Evolutionary conservation across 345 rosid genomes (phyloP).

Genomic region (Barbarea vulgaris): DNA sequence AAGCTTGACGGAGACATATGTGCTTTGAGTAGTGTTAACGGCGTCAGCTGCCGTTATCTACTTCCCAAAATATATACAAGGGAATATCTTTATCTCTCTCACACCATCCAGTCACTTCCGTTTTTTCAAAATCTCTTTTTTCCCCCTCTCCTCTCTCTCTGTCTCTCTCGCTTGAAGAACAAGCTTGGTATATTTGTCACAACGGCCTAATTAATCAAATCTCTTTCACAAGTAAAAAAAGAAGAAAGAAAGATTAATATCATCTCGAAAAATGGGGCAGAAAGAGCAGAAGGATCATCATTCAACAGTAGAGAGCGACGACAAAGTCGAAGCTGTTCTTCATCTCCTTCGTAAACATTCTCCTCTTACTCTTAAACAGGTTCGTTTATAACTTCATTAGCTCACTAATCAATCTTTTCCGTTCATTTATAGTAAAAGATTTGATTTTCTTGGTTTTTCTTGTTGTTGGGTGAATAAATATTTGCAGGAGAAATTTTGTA

Average conservation of each 20-base stretch:
- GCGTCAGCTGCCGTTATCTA: conserved; percentile 39
- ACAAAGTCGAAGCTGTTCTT: conserved; percentile 74
- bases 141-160: conserved; percentile 16
- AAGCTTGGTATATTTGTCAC: conserved; percentile 40
- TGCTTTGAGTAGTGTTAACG: conserved; percentile 26
- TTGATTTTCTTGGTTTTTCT: neutral
- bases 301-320: conserved; percentile 6
- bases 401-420: neutral
- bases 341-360: conserved; percentile 73
- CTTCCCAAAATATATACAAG: conserved; percentile 37
- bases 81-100: conserved; percentile 32
- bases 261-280: conserved; percentile 66
- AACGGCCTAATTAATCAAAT: conserved; percentile 21
- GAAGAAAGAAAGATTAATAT: neutral
- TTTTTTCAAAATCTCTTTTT: conserved; percentile 23
- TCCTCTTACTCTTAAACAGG: conserved; percentile 90
- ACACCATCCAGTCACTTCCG: conserved; percentile 26
- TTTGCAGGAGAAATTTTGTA: conserved; percentile 62
- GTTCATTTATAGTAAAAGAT: neutral
- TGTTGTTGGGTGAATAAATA: neutral
- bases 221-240: neutral
- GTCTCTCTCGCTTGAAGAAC: conserved; percentile 33
- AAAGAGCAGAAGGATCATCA: conserved; percentile 48
- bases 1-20: neutral
- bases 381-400: neutral